Evolutionary conservation across 495 filamentous ascomycete genomes (phyloP), one percentile per base, ranked within the genome.

Genomic region (Durotheca rogersii): DNA sequence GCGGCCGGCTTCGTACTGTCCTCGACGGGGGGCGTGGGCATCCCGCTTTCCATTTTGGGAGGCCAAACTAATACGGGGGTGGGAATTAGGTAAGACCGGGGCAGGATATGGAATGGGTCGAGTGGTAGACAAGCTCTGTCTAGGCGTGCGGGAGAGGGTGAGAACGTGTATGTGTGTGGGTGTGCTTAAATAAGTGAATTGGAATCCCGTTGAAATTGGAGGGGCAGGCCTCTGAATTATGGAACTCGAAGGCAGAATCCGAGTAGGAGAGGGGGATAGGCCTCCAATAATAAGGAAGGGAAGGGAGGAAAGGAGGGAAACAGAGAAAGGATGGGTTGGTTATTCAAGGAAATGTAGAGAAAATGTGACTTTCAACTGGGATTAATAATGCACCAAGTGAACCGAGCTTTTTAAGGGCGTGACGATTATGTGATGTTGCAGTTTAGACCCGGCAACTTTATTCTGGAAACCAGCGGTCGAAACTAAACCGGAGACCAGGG

Each of bases 21-120:
- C 64, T 75, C 72, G 38, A 65, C 68, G 17, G 72, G 72, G 53
- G 72, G 71, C 45, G 72, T 72, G 23, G 72, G 71, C 58, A 73
- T 62, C 42, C 70, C 58, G 29, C 54, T 58, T 58, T 72, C 70
- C 72, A 75, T 75, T 57, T 66, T 68, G 47, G 46, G 48, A 37
- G 42, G 34, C 40, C 44, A 39, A 39, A 46, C 21, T 43, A 49
- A 37, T 15, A 41, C 17, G 30, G 50, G n/a, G 38, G 41, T 32
- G 23, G 23, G 4, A 27, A 27, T 45, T 16, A 23, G 41, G 16
- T 47, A 9, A 32, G 29, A 59, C 49, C 36, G 48, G 32, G 7
- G 12, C 37, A 15, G 5, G 32, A n/a, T 35, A 9, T 27, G 9
- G 9, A 27, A 27, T 27, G 23, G 23, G 4, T 4, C 9, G 9